Evolutionary conservation across 2,329 filamentous ascomycete species (phyloP).

Genomic region (Xylaria arbuscula): DNA sequence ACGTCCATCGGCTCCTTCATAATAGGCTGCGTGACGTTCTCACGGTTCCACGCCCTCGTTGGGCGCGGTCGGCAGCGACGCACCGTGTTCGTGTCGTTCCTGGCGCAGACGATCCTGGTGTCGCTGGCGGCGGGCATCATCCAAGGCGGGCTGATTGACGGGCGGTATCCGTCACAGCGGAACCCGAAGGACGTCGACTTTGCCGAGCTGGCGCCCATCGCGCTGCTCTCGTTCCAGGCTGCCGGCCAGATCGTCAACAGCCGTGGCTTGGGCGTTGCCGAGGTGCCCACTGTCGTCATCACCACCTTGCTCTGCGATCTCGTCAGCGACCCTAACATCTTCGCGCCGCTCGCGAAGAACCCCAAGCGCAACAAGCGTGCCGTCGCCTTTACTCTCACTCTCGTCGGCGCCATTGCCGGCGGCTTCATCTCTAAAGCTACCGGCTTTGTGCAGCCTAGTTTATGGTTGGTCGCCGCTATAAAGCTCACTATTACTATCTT

Average conservation of each 20-base stretch:
- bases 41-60: constrained; percentile 49
- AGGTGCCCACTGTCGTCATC: constrained; percentile 67
- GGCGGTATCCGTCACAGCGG: constrained; percentile 45
- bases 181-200: constrained; percentile 45
- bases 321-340: constrained; percentile 61
- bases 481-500: constrained; percentile 55
- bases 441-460: constrained; percentile 55
- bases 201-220: constrained; percentile 51
- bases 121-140: constrained; percentile 46
- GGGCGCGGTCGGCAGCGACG: constrained; percentile 46
- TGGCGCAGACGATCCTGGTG: constrained; percentile 46
- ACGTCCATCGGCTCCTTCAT: constrained; percentile 57
- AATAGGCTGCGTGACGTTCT: constrained; percentile 55
- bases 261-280: constrained; percentile 62
- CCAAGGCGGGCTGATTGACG: constrained; percentile 47
- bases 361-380: constrained; percentile 62
- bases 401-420: constrained; percentile 61
- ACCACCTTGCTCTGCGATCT: constrained; percentile 66
- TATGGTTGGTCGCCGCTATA: constrained; percentile 60
- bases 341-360: constrained; percentile 58
- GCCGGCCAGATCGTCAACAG: constrained; percentile 67
- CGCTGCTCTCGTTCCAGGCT: constrained; percentile 64
- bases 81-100: constrained; percentile 46
- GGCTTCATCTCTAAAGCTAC: constrained; percentile 60
- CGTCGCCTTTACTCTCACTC: constrained; percentile 55